Conservation (phyloP, 2,329 filamentous ascomycete genomes). For the Beauveria bassiana region DNA sequence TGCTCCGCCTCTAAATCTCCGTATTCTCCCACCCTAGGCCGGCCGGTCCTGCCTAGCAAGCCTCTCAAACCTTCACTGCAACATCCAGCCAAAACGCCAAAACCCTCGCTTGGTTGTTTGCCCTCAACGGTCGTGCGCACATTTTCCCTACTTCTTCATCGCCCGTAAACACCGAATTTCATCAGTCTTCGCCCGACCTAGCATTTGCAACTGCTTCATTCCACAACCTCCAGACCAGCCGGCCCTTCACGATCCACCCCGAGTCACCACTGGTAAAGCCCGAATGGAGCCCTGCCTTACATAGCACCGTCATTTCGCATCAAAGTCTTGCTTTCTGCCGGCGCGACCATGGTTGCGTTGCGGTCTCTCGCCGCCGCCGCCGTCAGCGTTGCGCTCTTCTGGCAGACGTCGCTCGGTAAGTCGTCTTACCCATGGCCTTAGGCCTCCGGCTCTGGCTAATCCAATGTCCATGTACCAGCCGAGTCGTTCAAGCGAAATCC, state of each 20-base stretch:
- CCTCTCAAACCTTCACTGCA: constrained; percentile 3
- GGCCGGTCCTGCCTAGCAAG: background rate
- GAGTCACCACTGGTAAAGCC: background rate
- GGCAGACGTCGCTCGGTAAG: constrained; percentile 26
- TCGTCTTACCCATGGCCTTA: background rate
- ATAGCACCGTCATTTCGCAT: background rate
- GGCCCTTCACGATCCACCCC: background rate
- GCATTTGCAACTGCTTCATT: background rate
- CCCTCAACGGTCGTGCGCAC: background rate
- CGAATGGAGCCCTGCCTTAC: constrained; percentile 3
- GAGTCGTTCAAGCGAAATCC: constrained; percentile 71
- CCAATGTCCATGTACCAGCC: constrained; percentile 34
- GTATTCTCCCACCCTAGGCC: background rate
- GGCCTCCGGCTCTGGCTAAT: background rate
- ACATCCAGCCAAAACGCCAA: background rate
- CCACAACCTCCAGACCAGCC: background rate
- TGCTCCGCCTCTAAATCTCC: background rate
- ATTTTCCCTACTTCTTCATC: background rate
- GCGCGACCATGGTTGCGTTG: constrained; percentile 25
- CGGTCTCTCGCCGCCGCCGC: constrained; percentile 22
- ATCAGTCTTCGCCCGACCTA: background rate
- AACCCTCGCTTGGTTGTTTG: background rate
- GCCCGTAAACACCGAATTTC: background rate
- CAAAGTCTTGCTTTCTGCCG: background rate
- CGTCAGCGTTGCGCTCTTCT: constrained; percentile 22